Evolutionary conservation across 2,329 filamentous ascomycete genomes (phyloP).

Genomic region (Nectriaceae sp.): DNA sequence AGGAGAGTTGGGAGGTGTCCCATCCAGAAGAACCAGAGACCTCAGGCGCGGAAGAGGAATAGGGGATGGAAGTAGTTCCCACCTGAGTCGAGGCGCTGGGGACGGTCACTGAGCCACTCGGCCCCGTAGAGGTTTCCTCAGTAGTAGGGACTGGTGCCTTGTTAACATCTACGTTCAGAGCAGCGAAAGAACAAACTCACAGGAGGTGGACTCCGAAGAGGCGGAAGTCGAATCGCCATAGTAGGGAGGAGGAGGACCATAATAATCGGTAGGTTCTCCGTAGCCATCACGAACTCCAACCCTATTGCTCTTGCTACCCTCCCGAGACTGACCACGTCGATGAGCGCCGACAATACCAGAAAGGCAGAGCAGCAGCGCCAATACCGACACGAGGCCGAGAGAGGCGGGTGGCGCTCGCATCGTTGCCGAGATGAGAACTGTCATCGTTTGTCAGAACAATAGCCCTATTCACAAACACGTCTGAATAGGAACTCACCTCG

Average conservation of each 20-base stretch:
- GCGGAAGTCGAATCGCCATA: constrained; percentile 13
- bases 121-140: constrained; percentile 3
- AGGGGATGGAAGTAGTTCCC: neutral
- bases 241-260: constrained; percentile 26
- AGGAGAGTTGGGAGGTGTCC: constrained; percentile 4
- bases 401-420: constrained; percentile 41
- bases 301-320: constrained; percentile 7
- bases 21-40: neutral
- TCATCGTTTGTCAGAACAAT: neutral
- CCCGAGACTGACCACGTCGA: neutral
- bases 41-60: constrained; percentile 3
- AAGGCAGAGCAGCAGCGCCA: constrained; percentile 28
- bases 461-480: neutral
- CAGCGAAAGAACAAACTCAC: constrained; percentile 19
- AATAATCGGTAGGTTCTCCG: constrained; percentile 17
- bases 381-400: constrained; percentile 32
- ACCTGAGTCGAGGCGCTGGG: constrained; percentile 2
- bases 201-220: constrained; percentile 3
- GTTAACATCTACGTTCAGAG: too few relatives aligned
- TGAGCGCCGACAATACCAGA: constrained; percentile 3
- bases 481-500: neutral
- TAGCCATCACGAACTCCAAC: constrained; percentile 11
- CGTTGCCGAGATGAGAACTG: constrained; percentile 8
- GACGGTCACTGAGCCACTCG: constrained; percentile 1
- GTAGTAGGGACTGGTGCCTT: constrained; percentile 9